A percentile compares a stretch with the other conserved stretches of the same genome.
Conservation (phyloP, 176 grass and related monocot genomes). For the Triticum aestivum region DNA sequence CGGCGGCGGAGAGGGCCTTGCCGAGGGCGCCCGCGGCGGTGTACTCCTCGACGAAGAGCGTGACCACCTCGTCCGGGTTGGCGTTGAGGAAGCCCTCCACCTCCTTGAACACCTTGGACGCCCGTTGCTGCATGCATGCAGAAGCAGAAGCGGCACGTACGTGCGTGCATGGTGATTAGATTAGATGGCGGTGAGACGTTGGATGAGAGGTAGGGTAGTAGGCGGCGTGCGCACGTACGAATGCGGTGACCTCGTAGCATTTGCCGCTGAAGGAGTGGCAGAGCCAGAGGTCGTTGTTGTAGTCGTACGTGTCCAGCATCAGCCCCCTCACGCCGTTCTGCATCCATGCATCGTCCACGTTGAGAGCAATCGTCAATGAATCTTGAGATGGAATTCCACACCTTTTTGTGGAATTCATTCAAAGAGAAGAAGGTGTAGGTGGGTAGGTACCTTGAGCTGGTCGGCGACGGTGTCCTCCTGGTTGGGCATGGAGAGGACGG, state of each 20-base stretch:
- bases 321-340: conserved; percentile 62
- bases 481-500: conserved; percentile 66
- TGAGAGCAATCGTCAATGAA: too few relatives aligned
- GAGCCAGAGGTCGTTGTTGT: conserved; percentile 69
- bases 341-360: too few relatives aligned
- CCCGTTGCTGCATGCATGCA: conserved; percentile 32
- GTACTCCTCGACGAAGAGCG: conserved; percentile 88
- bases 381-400: too few relatives aligned
- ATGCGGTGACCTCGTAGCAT: conserved; percentile 67
- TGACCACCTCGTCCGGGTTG: conserved; percentile 66
- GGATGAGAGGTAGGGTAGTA: too few relatives aligned
- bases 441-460: conserved; percentile 38
- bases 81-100: conserved; percentile 57
- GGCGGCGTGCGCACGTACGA: conserved; percentile 1
- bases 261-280: conserved; percentile 64
- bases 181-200: too few relatives aligned
- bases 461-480: conserved; percentile 73
- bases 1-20: conserved; percentile 46
- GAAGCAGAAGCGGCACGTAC: background rate
- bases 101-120: conserved; percentile 58
- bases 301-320: conserved; percentile 79
- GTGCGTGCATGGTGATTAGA: too few relatives aligned
- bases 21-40: conserved; percentile 30
- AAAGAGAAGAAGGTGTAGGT: too few relatives aligned
- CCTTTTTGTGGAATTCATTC: too few relatives aligned